Evolutionary conservation across 2,329 filamentous ascomycete genomes (phyloP).

Genomic region (Fonsecaea pugnacius): DNA sequence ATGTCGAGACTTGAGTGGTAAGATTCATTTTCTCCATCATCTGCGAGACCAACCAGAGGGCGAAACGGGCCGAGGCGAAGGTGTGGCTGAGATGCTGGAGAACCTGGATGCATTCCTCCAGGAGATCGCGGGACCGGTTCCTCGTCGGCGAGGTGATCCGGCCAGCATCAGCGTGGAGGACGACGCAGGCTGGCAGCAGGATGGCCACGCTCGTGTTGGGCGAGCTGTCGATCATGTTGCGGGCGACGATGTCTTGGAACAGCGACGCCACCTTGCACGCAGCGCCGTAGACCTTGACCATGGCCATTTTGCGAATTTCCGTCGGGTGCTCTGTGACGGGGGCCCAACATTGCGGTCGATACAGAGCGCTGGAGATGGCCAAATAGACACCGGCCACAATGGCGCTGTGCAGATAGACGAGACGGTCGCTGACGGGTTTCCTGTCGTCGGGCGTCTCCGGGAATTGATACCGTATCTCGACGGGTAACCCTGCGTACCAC

Average conservation of each 20-base stretch:
- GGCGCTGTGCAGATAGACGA: conserved; percentile 70
- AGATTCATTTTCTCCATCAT: background rate
- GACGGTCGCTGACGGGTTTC: background rate
- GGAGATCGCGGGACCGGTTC: background rate
- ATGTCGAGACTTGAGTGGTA: background rate
- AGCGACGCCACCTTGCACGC: conserved; percentile 2
- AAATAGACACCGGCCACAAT: conserved; percentile 91
- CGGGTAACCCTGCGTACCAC: conserved; percentile 7
- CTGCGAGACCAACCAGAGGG: background rate
- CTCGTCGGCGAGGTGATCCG: background rate
- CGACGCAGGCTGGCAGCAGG: background rate
- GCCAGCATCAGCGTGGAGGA: background rate
- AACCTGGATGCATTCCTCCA: background rate
- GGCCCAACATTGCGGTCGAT: conserved; percentile 68
- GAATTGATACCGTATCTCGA: background rate
- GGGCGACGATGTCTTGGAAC: conserved; percentile 2
- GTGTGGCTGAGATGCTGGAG: background rate
- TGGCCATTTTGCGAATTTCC: background rate
- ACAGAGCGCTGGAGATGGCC: conserved; percentile 87
- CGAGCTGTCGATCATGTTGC: background rate
- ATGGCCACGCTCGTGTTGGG: conserved; percentile 13
- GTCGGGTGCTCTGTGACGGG: background rate
- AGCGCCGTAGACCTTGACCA: background rate
- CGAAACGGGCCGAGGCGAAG: background rate
- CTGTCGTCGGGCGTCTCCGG: background rate